phyloP scores from a whole-genome alignment of 176 grass and related monocot genomes.

The Neostapfia colusana region DNA sequence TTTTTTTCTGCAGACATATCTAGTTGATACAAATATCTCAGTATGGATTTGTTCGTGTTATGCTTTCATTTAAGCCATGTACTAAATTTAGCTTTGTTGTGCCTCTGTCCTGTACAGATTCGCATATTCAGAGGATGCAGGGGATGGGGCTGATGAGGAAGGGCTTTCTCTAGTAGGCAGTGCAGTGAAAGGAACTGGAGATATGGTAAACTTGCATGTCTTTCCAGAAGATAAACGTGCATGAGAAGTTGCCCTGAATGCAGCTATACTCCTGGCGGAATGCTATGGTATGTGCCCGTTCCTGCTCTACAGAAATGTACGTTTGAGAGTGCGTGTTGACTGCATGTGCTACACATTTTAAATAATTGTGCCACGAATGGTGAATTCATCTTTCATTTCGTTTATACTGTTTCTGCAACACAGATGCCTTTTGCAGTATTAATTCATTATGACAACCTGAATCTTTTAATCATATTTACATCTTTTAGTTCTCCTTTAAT shows the following conservation, averaged over 20 bases:
- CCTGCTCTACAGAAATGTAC: neutral
- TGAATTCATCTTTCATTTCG: neutral
- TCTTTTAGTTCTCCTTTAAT: slow-evolving; percentile 2
- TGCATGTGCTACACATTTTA: neutral
- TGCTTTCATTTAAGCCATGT: neutral
- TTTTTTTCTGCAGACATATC: neutral
- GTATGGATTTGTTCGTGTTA: neutral
- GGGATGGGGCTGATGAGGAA: slow-evolving; percentile 89
- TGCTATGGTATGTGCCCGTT: slow-evolving; percentile 54
- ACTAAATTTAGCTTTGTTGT: slow-evolving; percentile 2
- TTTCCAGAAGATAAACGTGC: slow-evolving; percentile 94
- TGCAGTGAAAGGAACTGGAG: slow-evolving; percentile 79
- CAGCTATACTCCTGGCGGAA: slow-evolving; percentile 41
- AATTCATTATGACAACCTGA: neutral
- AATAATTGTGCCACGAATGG: neutral
- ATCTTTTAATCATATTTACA: neutral
- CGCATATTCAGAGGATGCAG: slow-evolving; percentile 85
- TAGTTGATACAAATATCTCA: neutral
- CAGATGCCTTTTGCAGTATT: neutral
- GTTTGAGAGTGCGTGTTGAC: neutral
- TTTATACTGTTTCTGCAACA: slow-evolving; percentile 4
- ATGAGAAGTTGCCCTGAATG: slow-evolving; percentile 44
- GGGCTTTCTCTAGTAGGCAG: slow-evolving; percentile 75
- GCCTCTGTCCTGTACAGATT: slow-evolving; percentile 52
- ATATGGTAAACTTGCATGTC: slow-evolving; percentile 77